Percentiles rank a stretch among this genome's conserved stretches.
Evolutionary conservation across 257 asterid genomes (phyloP).

Genomic region (Thymus mandschuricus): DNA sequence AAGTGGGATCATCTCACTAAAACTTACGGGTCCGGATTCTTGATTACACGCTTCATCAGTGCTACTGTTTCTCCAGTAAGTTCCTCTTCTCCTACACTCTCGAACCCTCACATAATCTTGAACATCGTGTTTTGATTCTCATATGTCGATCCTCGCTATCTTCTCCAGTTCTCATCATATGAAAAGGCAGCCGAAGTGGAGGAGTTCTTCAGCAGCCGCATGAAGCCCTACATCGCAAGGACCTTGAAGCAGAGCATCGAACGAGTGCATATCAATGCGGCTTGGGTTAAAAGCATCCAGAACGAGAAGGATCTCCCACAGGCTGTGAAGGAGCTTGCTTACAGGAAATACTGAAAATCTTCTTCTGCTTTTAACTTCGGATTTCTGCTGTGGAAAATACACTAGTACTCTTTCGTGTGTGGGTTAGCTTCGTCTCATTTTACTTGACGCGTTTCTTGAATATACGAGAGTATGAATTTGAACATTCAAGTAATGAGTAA

Average conservation of each 20-base stretch:
- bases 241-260: constrained; percentile 93
- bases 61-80: constrained; percentile 81
- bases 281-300: constrained; percentile 79
- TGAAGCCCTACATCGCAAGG: constrained; percentile 81
- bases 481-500: no score
- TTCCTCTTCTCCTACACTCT: constrained; percentile 31
- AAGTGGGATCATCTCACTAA: constrained; percentile 76
- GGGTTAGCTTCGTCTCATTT: no score
- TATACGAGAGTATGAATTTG: no score
- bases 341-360: constrained; percentile 52
- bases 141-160: background rate
- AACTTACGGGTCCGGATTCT: constrained; percentile 87
- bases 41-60: constrained; percentile 72
- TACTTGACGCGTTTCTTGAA: no score
- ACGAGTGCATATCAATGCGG: constrained; percentile 71
- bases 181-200: constrained; percentile 81
- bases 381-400: constrained; percentile 1
- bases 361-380: background rate
- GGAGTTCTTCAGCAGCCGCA: constrained; percentile 71
- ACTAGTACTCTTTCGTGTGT: no score
- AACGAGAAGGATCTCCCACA: constrained; percentile 65
- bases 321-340: constrained; percentile 65
- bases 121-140: background rate
- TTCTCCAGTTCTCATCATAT: constrained; percentile 60
- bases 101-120: background rate